Conservation (phyloP, 495 filamentous ascomycete genomes). For the Parachaetomium inaequale region DNA sequence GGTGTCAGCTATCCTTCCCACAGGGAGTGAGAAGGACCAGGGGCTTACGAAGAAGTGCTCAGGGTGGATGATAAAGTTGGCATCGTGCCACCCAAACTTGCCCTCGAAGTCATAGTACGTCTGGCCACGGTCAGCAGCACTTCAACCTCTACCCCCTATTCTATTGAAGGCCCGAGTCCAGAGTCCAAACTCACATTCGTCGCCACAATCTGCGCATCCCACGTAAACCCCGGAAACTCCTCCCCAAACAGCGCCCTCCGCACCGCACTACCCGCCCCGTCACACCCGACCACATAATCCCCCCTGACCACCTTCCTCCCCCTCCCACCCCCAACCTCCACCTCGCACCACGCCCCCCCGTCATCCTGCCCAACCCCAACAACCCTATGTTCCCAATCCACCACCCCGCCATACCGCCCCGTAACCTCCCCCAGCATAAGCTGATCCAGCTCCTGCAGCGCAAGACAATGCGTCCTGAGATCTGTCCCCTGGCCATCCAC, state of each 20-base stretch:
- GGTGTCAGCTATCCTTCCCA: no score
- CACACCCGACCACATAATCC: conserved; percentile 54
- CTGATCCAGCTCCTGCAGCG: conserved; percentile 36
- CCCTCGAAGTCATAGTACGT: conserved; percentile 24
- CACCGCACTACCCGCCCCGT: conserved; percentile 56
- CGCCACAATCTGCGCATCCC: conserved; percentile 57
- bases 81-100: conserved; percentile 43
- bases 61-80: conserved; percentile 53
- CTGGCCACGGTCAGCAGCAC: not conserved
- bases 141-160: not conserved
- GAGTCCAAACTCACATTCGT: conserved; percentile 44
- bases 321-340: conserved; percentile 36
- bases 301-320: conserved; percentile 42
- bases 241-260: conserved; percentile 55
- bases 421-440: conserved; percentile 50
- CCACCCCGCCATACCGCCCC: conserved; percentile 28
- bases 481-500: conserved; percentile 24
- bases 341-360: conserved; percentile 48
- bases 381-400: conserved; percentile 47
- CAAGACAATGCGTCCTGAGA: conserved; percentile 36
- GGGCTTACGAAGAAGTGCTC: conserved; percentile 22
- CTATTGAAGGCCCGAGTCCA: not conserved
- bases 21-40: not conserved
- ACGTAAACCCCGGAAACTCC: conserved; percentile 56
- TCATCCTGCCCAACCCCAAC: conserved; percentile 43